Evolutionary conservation across 352 stramenopile genomes (phyloP).

Genomic region (Globisporangium paddicum): DNA sequence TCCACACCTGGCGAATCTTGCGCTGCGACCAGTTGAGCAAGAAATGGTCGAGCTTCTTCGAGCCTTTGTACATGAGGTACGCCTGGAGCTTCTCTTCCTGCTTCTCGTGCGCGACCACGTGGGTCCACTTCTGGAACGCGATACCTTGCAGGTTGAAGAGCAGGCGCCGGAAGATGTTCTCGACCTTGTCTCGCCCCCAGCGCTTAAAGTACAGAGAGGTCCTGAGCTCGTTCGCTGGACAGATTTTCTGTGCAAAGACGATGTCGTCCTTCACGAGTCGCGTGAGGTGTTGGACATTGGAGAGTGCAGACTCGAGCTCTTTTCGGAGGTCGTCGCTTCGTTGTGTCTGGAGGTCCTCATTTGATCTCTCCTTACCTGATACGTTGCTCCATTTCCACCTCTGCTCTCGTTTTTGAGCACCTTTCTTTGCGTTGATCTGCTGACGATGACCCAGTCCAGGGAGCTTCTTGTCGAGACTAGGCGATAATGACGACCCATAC

Average conservation of each 20-base stretch:
- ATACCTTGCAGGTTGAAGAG: slow-evolving; percentile 63
- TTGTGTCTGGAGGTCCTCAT: not conserved
- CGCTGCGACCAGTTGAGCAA: slow-evolving; percentile 66
- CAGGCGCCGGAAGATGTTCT: slow-evolving; percentile 66
- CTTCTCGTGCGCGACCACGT: slow-evolving; percentile 45
- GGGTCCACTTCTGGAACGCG: slow-evolving; percentile 57
- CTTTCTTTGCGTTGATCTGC: not conserved
- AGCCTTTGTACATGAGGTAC: slow-evolving; percentile 77
- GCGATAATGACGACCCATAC: not conserved
- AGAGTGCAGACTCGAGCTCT: slow-evolving; percentile 51
- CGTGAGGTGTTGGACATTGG: slow-evolving; percentile 64
- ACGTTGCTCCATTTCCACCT: slow-evolving; percentile 1
- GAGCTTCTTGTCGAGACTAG: not conserved
- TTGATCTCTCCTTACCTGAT: not conserved
- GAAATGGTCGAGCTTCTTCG: slow-evolving; percentile 70
- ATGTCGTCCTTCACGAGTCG: slow-evolving; percentile 74
- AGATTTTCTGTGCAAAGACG: slow-evolving; percentile 62
- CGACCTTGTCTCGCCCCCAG: slow-evolving; percentile 73
- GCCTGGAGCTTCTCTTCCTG: slow-evolving; percentile 69
- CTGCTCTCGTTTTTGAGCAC: not conserved
- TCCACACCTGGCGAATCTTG: slow-evolving; percentile 62
- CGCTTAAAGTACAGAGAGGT: slow-evolving; percentile 78
- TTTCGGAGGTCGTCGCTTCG: slow-evolving; percentile 30
- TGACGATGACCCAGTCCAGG: not conserved
- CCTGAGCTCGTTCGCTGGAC: slow-evolving; percentile 47